Conservation (phyloP, 2,329 filamentous ascomycete species). For the Mariannaea sp. region DNA sequence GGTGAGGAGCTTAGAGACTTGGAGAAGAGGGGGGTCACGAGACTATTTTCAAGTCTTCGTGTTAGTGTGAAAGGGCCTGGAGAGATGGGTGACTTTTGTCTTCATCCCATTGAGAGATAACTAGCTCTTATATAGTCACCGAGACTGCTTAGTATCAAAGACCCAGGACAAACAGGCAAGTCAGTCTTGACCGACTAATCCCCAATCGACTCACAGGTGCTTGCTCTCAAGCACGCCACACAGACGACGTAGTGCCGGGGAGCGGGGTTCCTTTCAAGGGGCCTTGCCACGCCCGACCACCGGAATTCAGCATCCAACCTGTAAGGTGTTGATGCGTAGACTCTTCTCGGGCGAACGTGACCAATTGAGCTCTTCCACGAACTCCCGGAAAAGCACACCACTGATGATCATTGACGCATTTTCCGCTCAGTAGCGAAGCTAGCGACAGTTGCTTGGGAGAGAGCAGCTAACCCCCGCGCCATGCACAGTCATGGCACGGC, state of each 20-base stretch:
- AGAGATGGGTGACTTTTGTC: neutral
- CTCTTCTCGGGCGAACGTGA: neutral
- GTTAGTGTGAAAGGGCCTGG: constrained; percentile 2
- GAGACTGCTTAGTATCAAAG: too few species aligned
- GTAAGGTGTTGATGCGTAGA: constrained; percentile 1
- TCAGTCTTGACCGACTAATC: neutral
- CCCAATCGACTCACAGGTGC: neutral
- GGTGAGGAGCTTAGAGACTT: neutral
- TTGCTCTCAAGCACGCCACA: constrained; percentile 14
- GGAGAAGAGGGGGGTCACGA: too few species aligned
- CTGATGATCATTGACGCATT: constrained; percentile 6
- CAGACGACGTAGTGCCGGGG: neutral
- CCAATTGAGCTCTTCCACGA: constrained; percentile 24
- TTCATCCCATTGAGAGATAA: neutral
- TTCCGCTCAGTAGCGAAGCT: constrained; percentile 6
- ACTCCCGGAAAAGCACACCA: constrained; percentile 15
- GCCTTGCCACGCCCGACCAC: constrained; percentile 15
- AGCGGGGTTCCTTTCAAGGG: constrained; percentile 17
- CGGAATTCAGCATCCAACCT: constrained; percentile 4
- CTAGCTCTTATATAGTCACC: constrained; percentile 7
- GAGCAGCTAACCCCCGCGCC: constrained; percentile 16
- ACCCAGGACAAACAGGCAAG: too few species aligned
- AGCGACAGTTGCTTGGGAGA: constrained; percentile 9
- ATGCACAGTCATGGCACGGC: constrained; percentile 6
- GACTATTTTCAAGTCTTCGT: neutral